Conservation (phyloP, 331 rosid species). For the Acacia concinna region DNA sequence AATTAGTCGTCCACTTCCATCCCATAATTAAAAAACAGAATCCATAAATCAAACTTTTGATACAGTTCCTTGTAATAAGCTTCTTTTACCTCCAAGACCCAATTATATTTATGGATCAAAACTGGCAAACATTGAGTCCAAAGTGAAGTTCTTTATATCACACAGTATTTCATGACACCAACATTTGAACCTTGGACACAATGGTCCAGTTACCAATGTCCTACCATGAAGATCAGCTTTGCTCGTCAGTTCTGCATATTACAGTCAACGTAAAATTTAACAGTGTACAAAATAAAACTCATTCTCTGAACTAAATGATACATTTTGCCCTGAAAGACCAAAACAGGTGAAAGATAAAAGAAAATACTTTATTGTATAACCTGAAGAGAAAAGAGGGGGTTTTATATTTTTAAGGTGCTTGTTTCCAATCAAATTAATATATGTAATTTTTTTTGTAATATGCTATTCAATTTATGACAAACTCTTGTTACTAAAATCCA, state of each 20-base stretch:
- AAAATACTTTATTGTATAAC: background rate
- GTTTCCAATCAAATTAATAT: background rate
- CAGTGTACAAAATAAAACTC: background rate
- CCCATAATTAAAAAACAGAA: background rate
- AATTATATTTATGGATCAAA: background rate
- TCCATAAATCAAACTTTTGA: background rate
- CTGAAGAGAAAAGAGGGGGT: background rate
- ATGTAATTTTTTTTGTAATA: background rate
- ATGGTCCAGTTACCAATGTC: background rate
- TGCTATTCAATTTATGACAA: background rate
- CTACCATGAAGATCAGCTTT: background rate
- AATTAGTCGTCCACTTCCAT: background rate
- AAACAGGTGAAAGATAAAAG: background rate
- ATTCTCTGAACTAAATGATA: background rate
- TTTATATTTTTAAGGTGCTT: background rate
- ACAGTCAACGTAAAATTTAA: background rate
- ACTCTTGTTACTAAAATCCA: background rate
- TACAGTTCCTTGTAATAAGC: background rate
- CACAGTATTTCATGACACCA: background rate
- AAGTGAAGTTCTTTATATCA: background rate
- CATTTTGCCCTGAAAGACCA: background rate
- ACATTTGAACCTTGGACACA: background rate
- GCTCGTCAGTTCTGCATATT: background rate
- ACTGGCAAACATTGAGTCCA: background rate
- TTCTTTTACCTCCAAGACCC: background rate